Percentiles rank a stretch among this genome's conserved stretches.
Evolutionary conservation across 169 alveolate species (phyloP).

Genomic region (Plasmodium yoelii): DNA sequence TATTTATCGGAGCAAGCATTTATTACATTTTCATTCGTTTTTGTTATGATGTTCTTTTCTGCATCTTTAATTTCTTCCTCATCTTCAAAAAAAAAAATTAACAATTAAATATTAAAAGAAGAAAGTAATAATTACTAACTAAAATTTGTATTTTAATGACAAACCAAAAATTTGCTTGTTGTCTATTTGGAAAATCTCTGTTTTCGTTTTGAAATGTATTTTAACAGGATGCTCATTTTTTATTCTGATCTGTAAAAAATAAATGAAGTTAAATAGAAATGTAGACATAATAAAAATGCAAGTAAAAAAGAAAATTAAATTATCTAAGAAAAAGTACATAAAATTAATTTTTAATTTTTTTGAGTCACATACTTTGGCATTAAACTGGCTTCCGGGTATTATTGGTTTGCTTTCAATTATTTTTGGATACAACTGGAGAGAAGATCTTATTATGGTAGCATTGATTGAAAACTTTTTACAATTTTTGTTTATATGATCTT

Average conservation of each 20-base stretch:
- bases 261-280: neutral
- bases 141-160: slow-evolving; percentile 1
- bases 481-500: slow-evolving; percentile 41
- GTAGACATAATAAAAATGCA: neutral
- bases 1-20: slow-evolving; percentile 53
- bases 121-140: neutral
- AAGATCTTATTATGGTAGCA: slow-evolving; percentile 36
- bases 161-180: slow-evolving; percentile 42
- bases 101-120: neutral
- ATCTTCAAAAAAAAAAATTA: slow-evolving; percentile 16
- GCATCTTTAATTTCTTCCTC: slow-evolving; percentile 71
- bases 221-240: slow-evolving; percentile 67
- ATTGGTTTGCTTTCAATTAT: slow-evolving; percentile 66
- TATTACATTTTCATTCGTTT: slow-evolving; percentile 52
- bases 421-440: slow-evolving; percentile 37
- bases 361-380: slow-evolving; percentile 35
- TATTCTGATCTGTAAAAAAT: slow-evolving; percentile 47
- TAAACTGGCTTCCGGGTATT: slow-evolving; percentile 25
- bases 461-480: slow-evolving; percentile 39
- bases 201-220: slow-evolving; percentile 43
- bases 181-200: slow-evolving; percentile 64
- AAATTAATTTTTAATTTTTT: neutral
- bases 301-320: neutral
- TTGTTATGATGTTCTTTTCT: slow-evolving; percentile 25
- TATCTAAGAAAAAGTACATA: neutral